Evolutionary conservation across 345 rosid genomes (phyloP).

Genomic region (Gynandropsis gynandra): DNA sequence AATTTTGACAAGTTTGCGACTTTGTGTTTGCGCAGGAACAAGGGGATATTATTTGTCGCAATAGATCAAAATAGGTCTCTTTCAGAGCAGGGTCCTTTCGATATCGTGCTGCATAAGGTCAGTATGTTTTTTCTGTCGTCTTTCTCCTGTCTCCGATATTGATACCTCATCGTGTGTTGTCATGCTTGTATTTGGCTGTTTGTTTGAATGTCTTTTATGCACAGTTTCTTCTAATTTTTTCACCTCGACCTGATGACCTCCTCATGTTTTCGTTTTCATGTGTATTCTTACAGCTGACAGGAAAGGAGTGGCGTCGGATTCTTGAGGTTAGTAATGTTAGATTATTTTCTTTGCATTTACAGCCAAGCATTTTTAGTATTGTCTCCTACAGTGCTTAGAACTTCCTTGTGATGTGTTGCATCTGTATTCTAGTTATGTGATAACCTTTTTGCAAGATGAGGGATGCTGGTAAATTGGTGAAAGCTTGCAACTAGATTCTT

Average conservation of each 20-base stretch:
- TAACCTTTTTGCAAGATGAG: too few species aligned
- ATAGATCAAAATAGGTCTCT: constrained; percentile 63
- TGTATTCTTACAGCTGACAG: constrained; percentile 38
- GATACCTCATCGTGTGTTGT: too few species aligned
- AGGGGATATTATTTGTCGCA: constrained; percentile 64
- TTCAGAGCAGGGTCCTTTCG: constrained; percentile 83
- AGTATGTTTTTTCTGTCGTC: background rate
- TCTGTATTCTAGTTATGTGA: too few species aligned
- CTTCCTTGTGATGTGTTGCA: too few species aligned
- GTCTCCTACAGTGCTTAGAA: too few species aligned
- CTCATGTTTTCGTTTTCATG: constrained; percentile 7
- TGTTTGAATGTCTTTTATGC: too few species aligned
- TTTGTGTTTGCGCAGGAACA: constrained; percentile 23
- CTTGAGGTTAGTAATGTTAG: constrained; percentile 49
- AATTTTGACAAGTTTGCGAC: background rate
- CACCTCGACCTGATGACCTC: background rate
- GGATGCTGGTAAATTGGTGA: background rate
- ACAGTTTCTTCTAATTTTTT: too few species aligned
- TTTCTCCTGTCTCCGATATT: too few species aligned
- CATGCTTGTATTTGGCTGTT: too few species aligned
- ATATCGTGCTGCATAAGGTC: constrained; percentile 75
- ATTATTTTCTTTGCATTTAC: too few species aligned
- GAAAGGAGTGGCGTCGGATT: constrained; percentile 72
- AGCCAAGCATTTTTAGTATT: too few species aligned
- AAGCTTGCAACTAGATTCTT: constrained; percentile 11